A percentile compares a stretch with the other conserved stretches of the same genome.
Conservation (phyloP, 352 stramenopile species). For the Pythium aristosporum region DNA sequence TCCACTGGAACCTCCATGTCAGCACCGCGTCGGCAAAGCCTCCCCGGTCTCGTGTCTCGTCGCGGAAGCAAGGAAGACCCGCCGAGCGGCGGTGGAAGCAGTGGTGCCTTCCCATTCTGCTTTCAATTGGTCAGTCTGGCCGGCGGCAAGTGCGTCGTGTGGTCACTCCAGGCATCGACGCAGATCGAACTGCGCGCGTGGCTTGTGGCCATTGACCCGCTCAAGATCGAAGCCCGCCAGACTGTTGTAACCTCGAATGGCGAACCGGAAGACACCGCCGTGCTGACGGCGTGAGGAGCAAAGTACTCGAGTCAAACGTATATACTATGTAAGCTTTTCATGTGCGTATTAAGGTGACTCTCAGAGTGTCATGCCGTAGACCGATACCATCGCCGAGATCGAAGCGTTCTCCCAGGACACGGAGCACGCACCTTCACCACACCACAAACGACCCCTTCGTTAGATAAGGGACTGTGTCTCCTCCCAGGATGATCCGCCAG, state of each 20-base stretch:
- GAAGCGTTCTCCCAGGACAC: slow-evolving; percentile 78
- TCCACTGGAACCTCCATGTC: neutral
- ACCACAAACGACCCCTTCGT: neutral
- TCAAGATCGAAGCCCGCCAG: slow-evolving; percentile 55
- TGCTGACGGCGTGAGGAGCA: slow-evolving; percentile 30
- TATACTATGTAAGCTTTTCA: neutral
- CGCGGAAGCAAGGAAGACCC: slow-evolving; percentile 9
- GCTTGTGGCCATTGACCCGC: slow-evolving; percentile 66
- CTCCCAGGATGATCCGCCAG: neutral
- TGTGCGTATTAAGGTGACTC: neutral
- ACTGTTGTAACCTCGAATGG: slow-evolving; percentile 24
- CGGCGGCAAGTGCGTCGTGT: slow-evolving; percentile 56
- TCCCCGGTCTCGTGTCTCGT: slow-evolving; percentile 14
- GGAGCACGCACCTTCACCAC: slow-evolving; percentile 49
- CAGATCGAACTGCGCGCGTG: slow-evolving; percentile 61
- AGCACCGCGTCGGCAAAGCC: slow-evolving; percentile 7
- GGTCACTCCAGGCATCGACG: slow-evolving; percentile 75
- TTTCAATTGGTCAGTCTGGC: slow-evolving; percentile 65
- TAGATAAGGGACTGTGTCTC: neutral
- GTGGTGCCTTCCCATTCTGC: slow-evolving; percentile 44
- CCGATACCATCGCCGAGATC: slow-evolving; percentile 60
- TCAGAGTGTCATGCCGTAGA: slow-evolving; percentile 64
- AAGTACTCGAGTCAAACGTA: neutral
- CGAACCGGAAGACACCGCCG: slow-evolving; percentile 14
- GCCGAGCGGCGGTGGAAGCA: neutral